Evolutionary conservation across 345 rosid genomes (phyloP), one percentile per base, ranked within the genome.

Genomic region (Gossypium herbaceum): DNA sequence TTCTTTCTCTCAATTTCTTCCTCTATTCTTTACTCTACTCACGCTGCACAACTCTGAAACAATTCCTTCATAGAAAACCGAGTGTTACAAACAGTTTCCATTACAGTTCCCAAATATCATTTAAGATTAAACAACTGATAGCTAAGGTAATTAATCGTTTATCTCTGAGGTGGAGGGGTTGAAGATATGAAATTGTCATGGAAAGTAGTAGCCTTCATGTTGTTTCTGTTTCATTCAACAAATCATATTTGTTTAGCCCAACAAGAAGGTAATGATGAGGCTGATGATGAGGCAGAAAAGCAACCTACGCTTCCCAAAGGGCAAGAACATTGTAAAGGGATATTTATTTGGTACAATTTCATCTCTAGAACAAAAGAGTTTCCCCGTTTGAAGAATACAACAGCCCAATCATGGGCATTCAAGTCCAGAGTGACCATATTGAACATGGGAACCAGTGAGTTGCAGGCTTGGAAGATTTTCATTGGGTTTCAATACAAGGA

Each of bases 331-430:
- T 84, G 89, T 64, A 82, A 82, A 12, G 86, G 89, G 4, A 57
- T 86, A 4, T 86, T 54, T 73, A 57, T 84, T 1, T 51, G 77
- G 29, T 86, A 81, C 45, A 29, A 74, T 16, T 84, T 84, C 75
- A 76, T 65, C 7, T 75, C 80, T 0, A 48, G 86, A 3, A 70
- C 39, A 2, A 82, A 78, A 70, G 81, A 74, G 25, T 86, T 8
- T 48, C 89, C 87, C 0, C 77, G 58, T 47, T 39, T 81, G 39
- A 86, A 81, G 83, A 86, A 81, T 34, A 72, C 45, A 52, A 20
- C 83, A 9, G 84, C 89, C 10, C 86, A 86, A 60, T 75, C 89
- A 0, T 86, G 89, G 89, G 77, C 85, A 3, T 89, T 89, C 72
- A 79, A 79, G 6, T 78, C 88, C 65, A 79, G 72, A 0, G 25